These are phyloP conservation scores for Poronia punctata DNA, from an alignment of 495 filamentous ascomycete species.

Conservation along the genomic window DNA sequence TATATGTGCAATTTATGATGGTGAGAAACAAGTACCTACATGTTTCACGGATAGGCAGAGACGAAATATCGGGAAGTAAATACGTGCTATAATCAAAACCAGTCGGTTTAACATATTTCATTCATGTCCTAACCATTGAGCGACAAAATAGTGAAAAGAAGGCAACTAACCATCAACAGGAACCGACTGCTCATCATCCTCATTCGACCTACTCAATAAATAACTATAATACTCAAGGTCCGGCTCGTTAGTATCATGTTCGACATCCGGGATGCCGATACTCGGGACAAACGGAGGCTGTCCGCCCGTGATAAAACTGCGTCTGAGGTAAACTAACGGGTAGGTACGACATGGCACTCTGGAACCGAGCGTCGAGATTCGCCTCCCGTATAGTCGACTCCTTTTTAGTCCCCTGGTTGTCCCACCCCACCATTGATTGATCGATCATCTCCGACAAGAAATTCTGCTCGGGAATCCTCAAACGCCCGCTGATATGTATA, in stretches of 20 bases:
- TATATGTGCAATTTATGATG: slow-evolving; percentile 14
- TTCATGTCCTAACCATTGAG: too few species aligned
- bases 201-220: slow-evolving; percentile 14
- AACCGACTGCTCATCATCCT: slow-evolving; percentile 49
- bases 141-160: neutral
- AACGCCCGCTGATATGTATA: slow-evolving; percentile 15
- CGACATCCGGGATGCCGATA: slow-evolving; percentile 42
- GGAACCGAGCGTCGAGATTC: slow-evolving; percentile 64
- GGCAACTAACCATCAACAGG: slow-evolving; percentile 10
- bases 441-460: slow-evolving; percentile 48
- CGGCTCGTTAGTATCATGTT: slow-evolving; percentile 59
- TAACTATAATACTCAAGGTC: slow-evolving; percentile 59
- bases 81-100: too few species aligned
- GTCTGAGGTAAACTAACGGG: slow-evolving; percentile 49
- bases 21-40: too few species aligned
- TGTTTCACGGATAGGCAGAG: neutral
- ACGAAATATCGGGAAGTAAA: too few species aligned
- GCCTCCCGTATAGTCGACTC: slow-evolving; percentile 51
- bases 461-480: slow-evolving; percentile 36
- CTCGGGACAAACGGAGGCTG: slow-evolving; percentile 53
- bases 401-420: slow-evolving; percentile 40
- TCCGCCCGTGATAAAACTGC: slow-evolving; percentile 59
- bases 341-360: slow-evolving; percentile 48
- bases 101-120: too few species aligned
- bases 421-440: slow-evolving; percentile 44